Base-by-base conservation (phyloP, 345 rosid species). In the Turritis glabra region DNA sequence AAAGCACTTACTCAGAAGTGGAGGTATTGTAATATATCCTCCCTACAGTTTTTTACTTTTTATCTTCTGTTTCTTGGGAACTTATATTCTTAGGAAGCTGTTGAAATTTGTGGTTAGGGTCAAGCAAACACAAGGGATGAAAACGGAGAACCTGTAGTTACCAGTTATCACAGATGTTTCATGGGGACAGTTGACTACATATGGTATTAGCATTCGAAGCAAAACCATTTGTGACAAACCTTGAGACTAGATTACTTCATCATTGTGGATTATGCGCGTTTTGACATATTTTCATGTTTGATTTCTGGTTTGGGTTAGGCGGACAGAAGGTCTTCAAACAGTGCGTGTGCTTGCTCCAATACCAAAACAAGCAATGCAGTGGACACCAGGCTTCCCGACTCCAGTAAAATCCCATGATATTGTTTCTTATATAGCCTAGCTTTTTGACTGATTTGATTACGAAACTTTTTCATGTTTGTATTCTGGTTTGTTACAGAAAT, bases 121-220 rank as follows among this genome's bases (percentile, higher is more conserved):
- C 19, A 63, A 73, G 78, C 85, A 15, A 88, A 87, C 74, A 84
- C 97, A 58, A 86, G 97, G 73, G 97, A 90, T 73, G 64, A 82
- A 53, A 77, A 80, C 27, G 92, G 97, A 68, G 97, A 92, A 81
- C 97, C 97, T 17, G 54, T 83, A 46, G 99, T 86, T 57, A 95
- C 97, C 41, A 92, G 97, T 82, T 95, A 92, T 67, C 85, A 88
- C 75, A 86, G 96, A 82, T 79, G 91, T 68, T 95, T 95, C 85
- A 74, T 84, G 85, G 97, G 97, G 77, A 88, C 99, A 21, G 99
- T 92, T 75, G 97, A 92, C 79, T 95, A 92, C 78, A 92, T 92
- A 80, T 95, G 96, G 99, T 87, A 84, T 13, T 52, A 75, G 77
- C 41, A 30, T 46, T 63, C 13, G 12, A 26, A 18, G 13, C 40